A percentile compares a stretch with the other conserved stretches of the same genome.
Conservation (phyloP, 2,329 filamentous ascomycete genomes). For the Sporothrix pallida region DNA sequence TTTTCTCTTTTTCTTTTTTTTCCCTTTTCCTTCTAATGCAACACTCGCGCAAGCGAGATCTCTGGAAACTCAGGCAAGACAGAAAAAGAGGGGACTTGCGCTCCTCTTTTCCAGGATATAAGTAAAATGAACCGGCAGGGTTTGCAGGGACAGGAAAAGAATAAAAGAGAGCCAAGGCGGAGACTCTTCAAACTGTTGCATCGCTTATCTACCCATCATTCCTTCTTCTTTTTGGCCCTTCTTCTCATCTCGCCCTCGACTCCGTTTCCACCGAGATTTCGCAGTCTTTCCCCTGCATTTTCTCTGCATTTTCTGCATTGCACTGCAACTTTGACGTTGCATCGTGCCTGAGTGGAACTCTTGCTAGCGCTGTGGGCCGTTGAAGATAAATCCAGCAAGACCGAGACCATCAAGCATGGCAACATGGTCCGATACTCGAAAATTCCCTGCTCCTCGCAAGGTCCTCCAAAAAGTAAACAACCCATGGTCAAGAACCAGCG, state of each 20-base stretch:
- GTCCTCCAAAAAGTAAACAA: not conserved
- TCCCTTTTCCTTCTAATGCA: not conserved
- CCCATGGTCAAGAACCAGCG: conserved; percentile 11
- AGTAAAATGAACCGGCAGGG: not conserved
- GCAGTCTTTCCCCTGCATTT: not conserved
- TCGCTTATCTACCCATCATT: not conserved
- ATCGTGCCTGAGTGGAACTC: not conserved
- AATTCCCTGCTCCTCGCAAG: too few relatives aligned
- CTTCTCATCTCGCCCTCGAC: too few relatives aligned
- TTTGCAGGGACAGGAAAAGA: not conserved
- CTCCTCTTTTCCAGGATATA: too few relatives aligned
- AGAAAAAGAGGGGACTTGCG: not conserved
- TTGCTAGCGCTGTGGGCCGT: not conserved
- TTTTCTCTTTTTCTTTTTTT: too few relatives aligned
- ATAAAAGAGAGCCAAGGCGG: not conserved
- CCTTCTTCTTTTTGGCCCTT: not conserved
- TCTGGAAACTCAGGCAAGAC: not conserved
- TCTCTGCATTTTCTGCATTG: not conserved
- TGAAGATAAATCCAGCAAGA: not conserved
- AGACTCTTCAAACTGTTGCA: not conserved
- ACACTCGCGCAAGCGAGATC: conserved; percentile 12
- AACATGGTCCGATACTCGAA: too few relatives aligned
- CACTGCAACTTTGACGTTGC: not conserved
- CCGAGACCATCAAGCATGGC: too few relatives aligned
- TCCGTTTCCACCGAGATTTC: not conserved